phyloP scores from a whole-genome alignment of 441 rosid genomes.

The Erysimum cheiri region DNA sequence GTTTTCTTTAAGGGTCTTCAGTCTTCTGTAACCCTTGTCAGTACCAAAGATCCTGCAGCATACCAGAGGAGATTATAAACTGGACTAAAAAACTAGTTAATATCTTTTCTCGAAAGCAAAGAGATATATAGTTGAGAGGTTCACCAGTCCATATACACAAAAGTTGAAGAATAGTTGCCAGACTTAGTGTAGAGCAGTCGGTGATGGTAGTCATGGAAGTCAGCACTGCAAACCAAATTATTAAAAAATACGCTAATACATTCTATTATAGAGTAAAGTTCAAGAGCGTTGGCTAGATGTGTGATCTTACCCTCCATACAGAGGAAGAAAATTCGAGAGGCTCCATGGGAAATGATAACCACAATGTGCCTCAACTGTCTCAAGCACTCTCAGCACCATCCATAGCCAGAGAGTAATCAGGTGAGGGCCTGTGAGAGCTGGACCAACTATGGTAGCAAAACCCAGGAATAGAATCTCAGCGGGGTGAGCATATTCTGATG shows the following conservation, averaged over 20 bases:
- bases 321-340: conserved; percentile 84
- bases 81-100: conserved; percentile 1
- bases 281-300: conserved; percentile 3
- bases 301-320: conserved; percentile 88
- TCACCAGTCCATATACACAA: conserved; percentile 96
- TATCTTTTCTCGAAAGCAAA: background rate
- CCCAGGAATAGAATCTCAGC: conserved; percentile 97
- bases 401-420: conserved; percentile 90
- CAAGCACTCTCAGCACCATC: conserved; percentile 95
- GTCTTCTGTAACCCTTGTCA: conserved; percentile 87
- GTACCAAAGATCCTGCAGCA: conserved; percentile 86
- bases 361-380: conserved; percentile 97
- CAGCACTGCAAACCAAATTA: conserved; percentile 58
- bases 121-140: conserved; percentile 26
- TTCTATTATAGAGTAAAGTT: background rate
- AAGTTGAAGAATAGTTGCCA: conserved; percentile 95
- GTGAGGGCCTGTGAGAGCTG: conserved; percentile 97
- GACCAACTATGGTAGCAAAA: conserved; percentile 93
- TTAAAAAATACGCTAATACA: background rate
- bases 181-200: conserved; percentile 94
- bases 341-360: conserved; percentile 99
- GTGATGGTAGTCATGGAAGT: conserved; percentile 98
- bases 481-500: conserved; percentile 99
- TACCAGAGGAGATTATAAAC: background rate
- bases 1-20: conserved; percentile 68